phyloP scores from a whole-genome alignment of 371 early-diverging fungal species.

The Phascolomyces articulosus region DNA sequence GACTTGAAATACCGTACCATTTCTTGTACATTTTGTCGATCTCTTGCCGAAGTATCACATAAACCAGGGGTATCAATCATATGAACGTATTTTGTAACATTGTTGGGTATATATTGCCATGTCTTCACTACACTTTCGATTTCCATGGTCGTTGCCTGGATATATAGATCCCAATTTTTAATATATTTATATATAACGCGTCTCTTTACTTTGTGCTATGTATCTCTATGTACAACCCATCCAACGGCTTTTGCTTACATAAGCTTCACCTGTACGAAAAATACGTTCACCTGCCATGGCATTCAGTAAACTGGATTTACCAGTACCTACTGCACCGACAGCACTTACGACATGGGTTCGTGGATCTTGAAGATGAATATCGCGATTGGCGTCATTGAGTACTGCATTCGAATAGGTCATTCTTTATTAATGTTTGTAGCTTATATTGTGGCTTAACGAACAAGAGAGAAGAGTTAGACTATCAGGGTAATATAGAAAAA shows the following conservation, averaged over 20 bases:
- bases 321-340: conserved; percentile 47
- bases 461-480: no score
- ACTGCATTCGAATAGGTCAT: conserved; percentile 22
- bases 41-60: conserved; percentile 53
- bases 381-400: conserved; percentile 17
- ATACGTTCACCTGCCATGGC: conserved; percentile 46
- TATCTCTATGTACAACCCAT: no score
- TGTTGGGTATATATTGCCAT: conserved; percentile 41
- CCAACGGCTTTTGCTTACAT: conserved; percentile 30
- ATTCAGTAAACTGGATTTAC: conserved; percentile 54
- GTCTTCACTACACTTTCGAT: conserved; percentile 36
- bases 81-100: conserved; percentile 31
- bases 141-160: conserved; percentile 33
- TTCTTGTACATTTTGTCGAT: conserved; percentile 55
- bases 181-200: no score
- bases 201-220: no score
- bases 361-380: conserved; percentile 21
- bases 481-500: not conserved
- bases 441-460: no score
- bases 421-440: no score
- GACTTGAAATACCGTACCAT: conserved; percentile 63
- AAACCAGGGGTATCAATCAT: conserved; percentile 60
- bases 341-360: conserved; percentile 43
- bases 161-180: no score
- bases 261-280: conserved; percentile 42